A percentile compares a stretch with the other conserved stretches of the same genome.
phyloP scores from a whole-genome alignment of 2,329 filamentous ascomycete species.

The Dothistroma septosporum region DNA sequence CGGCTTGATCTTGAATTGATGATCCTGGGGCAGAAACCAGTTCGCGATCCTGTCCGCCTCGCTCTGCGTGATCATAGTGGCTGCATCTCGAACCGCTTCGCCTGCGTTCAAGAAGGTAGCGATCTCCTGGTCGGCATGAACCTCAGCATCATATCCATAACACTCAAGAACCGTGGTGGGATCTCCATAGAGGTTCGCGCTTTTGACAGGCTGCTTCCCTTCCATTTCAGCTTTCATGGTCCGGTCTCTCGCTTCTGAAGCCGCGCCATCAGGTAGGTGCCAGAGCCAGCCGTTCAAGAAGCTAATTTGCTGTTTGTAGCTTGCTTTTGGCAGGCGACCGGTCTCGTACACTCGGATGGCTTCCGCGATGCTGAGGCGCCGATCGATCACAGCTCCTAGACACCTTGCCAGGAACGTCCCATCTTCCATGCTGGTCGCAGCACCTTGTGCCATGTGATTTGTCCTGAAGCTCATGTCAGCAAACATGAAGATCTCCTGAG shows the following conservation, averaged over 20 bases:
- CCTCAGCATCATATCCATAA: slow-evolving; percentile 43
- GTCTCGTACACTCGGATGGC: slow-evolving; percentile 41
- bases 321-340: slow-evolving; percentile 42
- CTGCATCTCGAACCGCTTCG: slow-evolving; percentile 27
- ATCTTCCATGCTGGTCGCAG: slow-evolving; percentile 20
- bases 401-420: slow-evolving; percentile 38
- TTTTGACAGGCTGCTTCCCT: slow-evolving; percentile 36
- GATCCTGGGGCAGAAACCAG: slow-evolving; percentile 32
- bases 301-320: slow-evolving; percentile 42
- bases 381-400: slow-evolving; percentile 36
- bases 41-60: slow-evolving; percentile 35
- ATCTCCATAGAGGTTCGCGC: slow-evolving; percentile 41
- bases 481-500: background rate
- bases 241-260: slow-evolving; percentile 36
- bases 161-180: slow-evolving; percentile 37
- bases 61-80: slow-evolving; percentile 30
- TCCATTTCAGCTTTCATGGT: slow-evolving; percentile 37
- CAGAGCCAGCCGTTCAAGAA: slow-evolving; percentile 36
- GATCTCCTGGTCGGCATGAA: slow-evolving; percentile 35
- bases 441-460: slow-evolving; percentile 39
- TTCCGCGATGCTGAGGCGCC: slow-evolving; percentile 33
- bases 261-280: slow-evolving; percentile 37
- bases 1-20: slow-evolving; percentile 20
- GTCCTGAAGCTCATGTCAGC: slow-evolving; percentile 29
- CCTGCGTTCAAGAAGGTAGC: slow-evolving; percentile 26